phyloP scores from a whole-genome alignment of 169 alveolate species.

The Eimeria tenella region DNA sequence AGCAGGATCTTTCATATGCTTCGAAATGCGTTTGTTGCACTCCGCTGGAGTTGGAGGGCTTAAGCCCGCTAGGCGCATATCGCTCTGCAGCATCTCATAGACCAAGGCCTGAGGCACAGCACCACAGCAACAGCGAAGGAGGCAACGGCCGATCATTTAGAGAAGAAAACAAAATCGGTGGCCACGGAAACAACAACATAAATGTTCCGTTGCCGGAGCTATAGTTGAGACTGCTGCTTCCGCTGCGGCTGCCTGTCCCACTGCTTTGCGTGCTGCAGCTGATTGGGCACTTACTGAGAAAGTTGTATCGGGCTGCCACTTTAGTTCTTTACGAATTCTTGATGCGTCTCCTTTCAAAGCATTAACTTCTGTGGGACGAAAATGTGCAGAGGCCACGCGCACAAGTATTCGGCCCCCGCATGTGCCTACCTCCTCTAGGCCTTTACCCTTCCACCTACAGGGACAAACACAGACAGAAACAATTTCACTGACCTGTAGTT shows the following conservation, averaged over 20 bases:
- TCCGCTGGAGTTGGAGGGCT: slow-evolving; percentile 55
- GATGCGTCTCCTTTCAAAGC: slow-evolving; percentile 84
- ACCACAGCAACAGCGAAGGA: not conserved
- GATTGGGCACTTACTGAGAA: slow-evolving; percentile 53
- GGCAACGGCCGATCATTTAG: not conserved
- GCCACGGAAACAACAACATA: not conserved
- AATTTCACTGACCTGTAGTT: too few relatives aligned
- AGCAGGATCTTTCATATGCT: slow-evolving; percentile 1
- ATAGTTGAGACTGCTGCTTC: not conserved
- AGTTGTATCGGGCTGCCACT: slow-evolving; percentile 81
- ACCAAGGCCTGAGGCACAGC: slow-evolving; percentile 77
- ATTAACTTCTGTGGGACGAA: slow-evolving; percentile 85
- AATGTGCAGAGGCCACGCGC: slow-evolving; percentile 75
- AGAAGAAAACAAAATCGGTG: not conserved
- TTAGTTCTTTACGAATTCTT: slow-evolving; percentile 80
- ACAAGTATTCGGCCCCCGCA: slow-evolving; percentile 48
- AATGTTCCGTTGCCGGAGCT: not conserved
- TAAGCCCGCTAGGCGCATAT: slow-evolving; percentile 77
- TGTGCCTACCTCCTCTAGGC: slow-evolving; percentile 82
- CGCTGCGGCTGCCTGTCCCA: not conserved
- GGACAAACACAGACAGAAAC: not conserved
- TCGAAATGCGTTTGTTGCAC: slow-evolving; percentile 62
- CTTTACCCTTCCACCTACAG: slow-evolving; percentile 83
- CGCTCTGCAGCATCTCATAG: slow-evolving; percentile 83
- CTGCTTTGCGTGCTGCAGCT: not conserved